phyloP scores from a whole-genome alignment of 164 flowering plant genomes.

The Santalum album region DNA sequence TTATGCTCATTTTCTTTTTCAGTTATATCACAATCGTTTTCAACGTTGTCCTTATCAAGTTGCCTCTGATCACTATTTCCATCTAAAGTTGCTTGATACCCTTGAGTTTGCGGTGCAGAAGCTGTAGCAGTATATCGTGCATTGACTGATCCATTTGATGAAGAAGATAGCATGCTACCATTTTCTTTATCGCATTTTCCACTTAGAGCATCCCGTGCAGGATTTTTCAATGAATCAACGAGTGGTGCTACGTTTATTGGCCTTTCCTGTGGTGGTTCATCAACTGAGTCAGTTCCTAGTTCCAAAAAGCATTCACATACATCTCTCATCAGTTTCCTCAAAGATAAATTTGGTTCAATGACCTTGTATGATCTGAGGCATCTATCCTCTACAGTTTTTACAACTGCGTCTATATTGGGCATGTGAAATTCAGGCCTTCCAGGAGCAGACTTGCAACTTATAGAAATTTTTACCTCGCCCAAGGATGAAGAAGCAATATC shows the following conservation, averaged over 20 bases:
- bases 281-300: constrained; percentile 28
- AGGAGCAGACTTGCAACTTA: constrained; percentile 29
- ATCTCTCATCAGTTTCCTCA: constrained; percentile 41
- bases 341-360: constrained; percentile 36
- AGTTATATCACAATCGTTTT: background rate
- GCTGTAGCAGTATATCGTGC: background rate
- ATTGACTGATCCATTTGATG: constrained; percentile 11
- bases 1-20: background rate
- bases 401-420: constrained; percentile 38
- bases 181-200: constrained; percentile 5
- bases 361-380: constrained; percentile 35
- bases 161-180: background rate
- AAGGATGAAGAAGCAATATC: constrained; percentile 41
- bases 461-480: constrained; percentile 51
- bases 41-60: background rate
- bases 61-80: background rate
- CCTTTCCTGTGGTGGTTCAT: constrained; percentile 22
- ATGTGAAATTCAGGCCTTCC: constrained; percentile 27
- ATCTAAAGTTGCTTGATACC: background rate
- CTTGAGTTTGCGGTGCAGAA: constrained; percentile 5
- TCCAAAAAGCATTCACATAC: constrained; percentile 47
- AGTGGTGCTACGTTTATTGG: constrained; percentile 6
- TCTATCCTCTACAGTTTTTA: constrained; percentile 33
- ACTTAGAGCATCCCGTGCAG: constrained; percentile 7
- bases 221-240: constrained; percentile 16